Base-by-base conservation (phyloP, 2,329 filamentous ascomycete species). In the Neopestalotiopsis rosae region DNA sequence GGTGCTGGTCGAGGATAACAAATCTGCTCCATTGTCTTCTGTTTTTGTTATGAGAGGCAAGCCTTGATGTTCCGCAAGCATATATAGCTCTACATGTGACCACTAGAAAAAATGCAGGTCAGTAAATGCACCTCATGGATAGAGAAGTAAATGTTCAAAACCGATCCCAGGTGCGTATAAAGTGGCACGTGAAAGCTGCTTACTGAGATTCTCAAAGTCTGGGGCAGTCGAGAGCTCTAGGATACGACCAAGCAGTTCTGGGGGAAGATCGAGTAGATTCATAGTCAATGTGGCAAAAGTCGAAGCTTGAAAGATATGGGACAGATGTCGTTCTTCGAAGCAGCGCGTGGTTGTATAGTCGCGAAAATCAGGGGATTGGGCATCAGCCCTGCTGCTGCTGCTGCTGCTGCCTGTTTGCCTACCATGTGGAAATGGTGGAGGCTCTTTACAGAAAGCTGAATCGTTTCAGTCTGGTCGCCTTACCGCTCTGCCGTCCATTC, bases 161-260 rank as follows among this genome's bases (percentile, higher is more conserved):
- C 6, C 10, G 5, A 38, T 38, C 6, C 34, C 6, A 38, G 34
- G 34, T 38, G 34, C 24, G 24, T 28, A 28, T 38, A 38, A 38
- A 38, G 34, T 38, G 34, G 34, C 34, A 38, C 34, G 34, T 38
- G 10, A 38, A 10, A 38, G 34, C 34, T 38, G 34, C 34, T 38
- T 38, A 38, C 34, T 69, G 24, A 74, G 52, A 57, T 66, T 70
- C 52, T 72, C 71, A 42, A 72, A 74, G 4, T 63, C 70, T 5
- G 69, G 69, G 17, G 72, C 70, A 40, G 71, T 69, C 7, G 72
- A 72, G 20, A 71, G 65, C 30, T 67, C 49, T 13, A 74, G 65
- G 45, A 72, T 65, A 4, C 66, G 45, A 24, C 56, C 28, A 38
- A 73, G 61, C 38, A 73, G 24, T 32, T 74, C 70, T 3, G 62